phyloP scores from a whole-genome alignment of 75 land plant genomes.

The Cryptomeria japonica region DNA sequence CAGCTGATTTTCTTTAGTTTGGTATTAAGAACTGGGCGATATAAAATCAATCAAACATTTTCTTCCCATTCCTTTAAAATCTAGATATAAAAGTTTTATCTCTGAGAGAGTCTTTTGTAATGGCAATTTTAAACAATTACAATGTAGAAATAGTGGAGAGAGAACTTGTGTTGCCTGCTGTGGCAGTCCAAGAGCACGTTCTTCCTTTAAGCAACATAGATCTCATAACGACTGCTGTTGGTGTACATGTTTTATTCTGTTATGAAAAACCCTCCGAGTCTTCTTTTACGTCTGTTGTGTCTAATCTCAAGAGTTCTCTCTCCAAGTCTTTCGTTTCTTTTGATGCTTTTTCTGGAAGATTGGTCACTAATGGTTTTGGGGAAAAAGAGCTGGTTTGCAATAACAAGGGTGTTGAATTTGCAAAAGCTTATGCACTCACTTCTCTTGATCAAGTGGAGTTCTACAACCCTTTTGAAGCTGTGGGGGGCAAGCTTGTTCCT shows the following conservation, averaged over 20 bases:
- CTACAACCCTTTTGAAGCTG: slow-evolving; percentile 22
- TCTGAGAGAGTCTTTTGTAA: no score
- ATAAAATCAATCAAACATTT: no score
- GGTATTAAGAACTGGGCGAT: no score
- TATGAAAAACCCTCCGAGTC: slow-evolving; percentile 14
- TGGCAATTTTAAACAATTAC: not conserved
- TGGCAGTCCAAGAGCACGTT: slow-evolving; percentile 37
- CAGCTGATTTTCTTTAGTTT: no score
- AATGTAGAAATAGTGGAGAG: slow-evolving; percentile 13
- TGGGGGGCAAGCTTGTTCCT: slow-evolving; percentile 30
- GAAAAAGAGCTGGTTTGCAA: slow-evolving; percentile 52
- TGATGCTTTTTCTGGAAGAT: slow-evolving; percentile 41
- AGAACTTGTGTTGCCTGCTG: slow-evolving; percentile 28
- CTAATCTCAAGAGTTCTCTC: slow-evolving; percentile 30
- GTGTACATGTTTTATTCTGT: slow-evolving; percentile 45
- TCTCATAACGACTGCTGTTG: slow-evolving; percentile 32
- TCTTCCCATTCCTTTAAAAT: no score
- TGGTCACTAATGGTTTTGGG: slow-evolving; percentile 31
- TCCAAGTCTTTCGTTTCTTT: slow-evolving; percentile 32
- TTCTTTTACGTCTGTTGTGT: slow-evolving; percentile 2
- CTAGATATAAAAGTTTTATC: no score
- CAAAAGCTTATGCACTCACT: slow-evolving; percentile 24
- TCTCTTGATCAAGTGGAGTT: slow-evolving; percentile 27
- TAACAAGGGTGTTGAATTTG: slow-evolving; percentile 49
- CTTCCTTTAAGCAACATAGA: slow-evolving; percentile 47